A percentile compares a stretch with the other conserved stretches of the same genome.
Evolutionary conservation across 2,329 filamentous ascomycete species (phyloP).

Genomic region (Mycocentrospora acerina): DNA sequence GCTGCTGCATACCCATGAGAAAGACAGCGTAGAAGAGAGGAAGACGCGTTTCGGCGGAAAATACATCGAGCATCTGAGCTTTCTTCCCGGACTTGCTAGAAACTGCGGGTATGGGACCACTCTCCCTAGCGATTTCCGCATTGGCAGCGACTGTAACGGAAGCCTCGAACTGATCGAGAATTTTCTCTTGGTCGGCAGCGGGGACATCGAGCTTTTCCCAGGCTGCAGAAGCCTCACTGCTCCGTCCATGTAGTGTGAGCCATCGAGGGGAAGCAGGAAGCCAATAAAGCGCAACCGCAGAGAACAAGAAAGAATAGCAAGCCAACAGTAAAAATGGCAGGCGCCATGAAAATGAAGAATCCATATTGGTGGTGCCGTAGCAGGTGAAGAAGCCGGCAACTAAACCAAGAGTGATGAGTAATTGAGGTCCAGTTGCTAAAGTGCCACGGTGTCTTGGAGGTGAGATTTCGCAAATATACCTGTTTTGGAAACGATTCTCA

Average conservation of each 20-base stretch:
- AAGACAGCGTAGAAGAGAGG: conserved; percentile 53
- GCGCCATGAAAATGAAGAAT: conserved; percentile 55
- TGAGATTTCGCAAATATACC: conserved; percentile 63
- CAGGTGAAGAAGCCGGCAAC: conserved; percentile 61
- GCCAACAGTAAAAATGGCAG: conserved; percentile 57
- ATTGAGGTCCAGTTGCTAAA: conserved; percentile 56
- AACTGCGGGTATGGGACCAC: not conserved
- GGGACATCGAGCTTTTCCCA: conserved; percentile 12
- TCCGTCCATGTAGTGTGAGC: conserved; percentile 11
- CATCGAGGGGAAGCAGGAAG: conserved; percentile 21
- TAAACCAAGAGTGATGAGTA: conserved; percentile 54
- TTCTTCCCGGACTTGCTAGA: conserved; percentile 2
- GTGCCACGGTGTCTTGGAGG: conserved; percentile 54
- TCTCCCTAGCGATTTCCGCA: not conserved
- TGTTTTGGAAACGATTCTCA: not conserved
- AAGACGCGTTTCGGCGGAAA: conserved; percentile 1
- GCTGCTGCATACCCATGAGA: conserved; percentile 60
- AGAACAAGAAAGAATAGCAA: conserved; percentile 23
- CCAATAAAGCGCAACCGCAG: not conserved
- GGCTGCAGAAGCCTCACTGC: conserved; percentile 40
- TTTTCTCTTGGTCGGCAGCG: conserved; percentile 8
- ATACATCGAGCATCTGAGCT: conserved; percentile 7
- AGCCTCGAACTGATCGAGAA: conserved; percentile 19
- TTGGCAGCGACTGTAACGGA: conserved; percentile 1
- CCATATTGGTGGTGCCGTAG: conserved; percentile 55